These are phyloP conservation scores for Ceratocystis papillata DNA, from an alignment of 2,329 filamentous ascomycete species.

Conservation along the genomic window DNA sequence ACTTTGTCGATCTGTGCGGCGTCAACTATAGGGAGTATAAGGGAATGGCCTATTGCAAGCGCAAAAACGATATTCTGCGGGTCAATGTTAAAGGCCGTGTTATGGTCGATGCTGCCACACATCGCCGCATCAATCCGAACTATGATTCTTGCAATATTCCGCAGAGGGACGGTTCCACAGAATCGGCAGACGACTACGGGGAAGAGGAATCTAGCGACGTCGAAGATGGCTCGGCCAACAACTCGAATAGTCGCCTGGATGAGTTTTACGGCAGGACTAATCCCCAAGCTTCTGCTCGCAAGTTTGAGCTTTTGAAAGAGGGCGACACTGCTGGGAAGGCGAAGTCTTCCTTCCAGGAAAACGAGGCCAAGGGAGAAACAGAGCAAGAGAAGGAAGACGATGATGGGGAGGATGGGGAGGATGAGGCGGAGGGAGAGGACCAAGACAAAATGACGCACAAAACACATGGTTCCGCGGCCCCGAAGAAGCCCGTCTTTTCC, in stretches of 20 bases:
- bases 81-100: slow-evolving; percentile 78
- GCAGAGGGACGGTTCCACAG: not conserved
- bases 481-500: slow-evolving; percentile 46
- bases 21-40: slow-evolving; percentile 75
- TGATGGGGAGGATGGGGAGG: not conserved
- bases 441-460: not conserved
- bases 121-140: slow-evolving; percentile 76
- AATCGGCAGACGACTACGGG: not conserved
- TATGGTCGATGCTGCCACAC: slow-evolving; percentile 77
- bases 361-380: not conserved
- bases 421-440: not conserved
- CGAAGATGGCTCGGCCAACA: not conserved
- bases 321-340: not conserved
- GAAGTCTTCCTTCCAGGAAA: too few species aligned
- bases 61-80: slow-evolving; percentile 62
- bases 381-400: not conserved
- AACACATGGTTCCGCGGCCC: not conserved
- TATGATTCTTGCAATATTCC: slow-evolving; percentile 42
- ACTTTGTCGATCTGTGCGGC: slow-evolving; percentile 69
- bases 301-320: not conserved
- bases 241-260: not conserved
- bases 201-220: not conserved
- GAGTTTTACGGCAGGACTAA: not conserved
- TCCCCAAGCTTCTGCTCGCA: not conserved
- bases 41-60: slow-evolving; percentile 76